Conservation (phyloP, 2,329 filamentous ascomycete genomes). For the Pyricularia grisea region DNA sequence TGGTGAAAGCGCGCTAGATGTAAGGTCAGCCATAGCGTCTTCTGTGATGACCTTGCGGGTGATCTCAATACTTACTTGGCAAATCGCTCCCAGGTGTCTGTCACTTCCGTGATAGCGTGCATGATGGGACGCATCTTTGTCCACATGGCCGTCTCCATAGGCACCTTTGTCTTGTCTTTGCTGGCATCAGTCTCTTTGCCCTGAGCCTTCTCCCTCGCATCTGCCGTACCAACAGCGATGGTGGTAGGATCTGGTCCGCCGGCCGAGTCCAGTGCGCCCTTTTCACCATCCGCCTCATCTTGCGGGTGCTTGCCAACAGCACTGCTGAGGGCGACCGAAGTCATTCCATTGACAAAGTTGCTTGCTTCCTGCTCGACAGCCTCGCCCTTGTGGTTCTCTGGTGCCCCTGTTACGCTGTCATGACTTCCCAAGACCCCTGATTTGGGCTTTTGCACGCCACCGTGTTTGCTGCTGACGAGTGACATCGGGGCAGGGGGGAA, state of each 20-base stretch:
- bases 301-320: constrained; percentile 70
- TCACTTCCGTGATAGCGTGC: constrained; percentile 38
- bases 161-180: constrained; percentile 70
- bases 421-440: constrained; percentile 67
- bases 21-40: constrained; percentile 8
- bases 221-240: constrained; percentile 24
- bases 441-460: constrained; percentile 68
- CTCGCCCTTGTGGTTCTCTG: constrained; percentile 75
- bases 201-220: constrained; percentile 29
- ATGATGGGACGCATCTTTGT: constrained; percentile 65
- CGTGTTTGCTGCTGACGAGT: constrained; percentile 58
- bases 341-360: constrained; percentile 68
- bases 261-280: constrained; percentile 21
- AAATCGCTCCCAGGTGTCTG: constrained; percentile 42
- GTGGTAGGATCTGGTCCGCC: constrained; percentile 25
- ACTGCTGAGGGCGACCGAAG: constrained; percentile 62
- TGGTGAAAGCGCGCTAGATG: constrained; percentile 46
- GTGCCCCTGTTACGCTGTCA: constrained; percentile 70
- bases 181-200: constrained; percentile 35
- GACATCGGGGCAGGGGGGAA: constrained; percentile 74
- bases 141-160: constrained; percentile 70
- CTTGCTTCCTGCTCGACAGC: constrained; percentile 75
- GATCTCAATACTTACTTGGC: constrained; percentile 24
- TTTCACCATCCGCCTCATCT: constrained; percentile 19
- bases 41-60: neutral